These are phyloP conservation scores for Dictyophora rubrovolvata DNA, from an alignment of 768 basidiomycete genomes.

Conservation along the genomic window DNA sequence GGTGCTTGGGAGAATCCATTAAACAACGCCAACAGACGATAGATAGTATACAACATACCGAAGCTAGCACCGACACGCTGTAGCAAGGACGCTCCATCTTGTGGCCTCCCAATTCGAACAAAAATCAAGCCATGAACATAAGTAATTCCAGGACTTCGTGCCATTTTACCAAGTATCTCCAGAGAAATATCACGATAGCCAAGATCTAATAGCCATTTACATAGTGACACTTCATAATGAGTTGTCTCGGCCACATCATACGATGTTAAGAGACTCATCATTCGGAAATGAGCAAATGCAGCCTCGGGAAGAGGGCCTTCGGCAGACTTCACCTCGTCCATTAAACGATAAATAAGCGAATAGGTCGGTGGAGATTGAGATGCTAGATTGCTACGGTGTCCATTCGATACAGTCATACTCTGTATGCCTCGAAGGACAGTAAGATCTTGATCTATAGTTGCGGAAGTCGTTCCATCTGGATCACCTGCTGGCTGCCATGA, in stretches of 20 bases:
- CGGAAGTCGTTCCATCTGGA: constrained; percentile 15
- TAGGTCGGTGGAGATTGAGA: constrained; percentile 38
- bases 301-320: constrained; percentile 42
- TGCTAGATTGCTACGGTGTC: constrained; percentile 12
- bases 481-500: constrained; percentile 47
- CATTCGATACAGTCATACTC: constrained; percentile 5
- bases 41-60: constrained; percentile 36
- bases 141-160: constrained; percentile 61
- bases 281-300: constrained; percentile 63
- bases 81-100: constrained; percentile 63
- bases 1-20: constrained; percentile 35
- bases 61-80: constrained; percentile 69
- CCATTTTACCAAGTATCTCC: constrained; percentile 68
- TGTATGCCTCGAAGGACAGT: not conserved
- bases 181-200: constrained; percentile 52
- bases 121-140: constrained; percentile 65
- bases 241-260: constrained; percentile 59
- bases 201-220: constrained; percentile 53
- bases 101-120: constrained; percentile 54
- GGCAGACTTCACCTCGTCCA: constrained; percentile 34
- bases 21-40: constrained; percentile 9
- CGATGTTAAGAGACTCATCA: constrained; percentile 56
- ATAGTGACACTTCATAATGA: constrained; percentile 60
- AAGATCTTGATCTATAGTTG: not conserved
- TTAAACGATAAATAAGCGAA: constrained; percentile 54